Percentiles rank a stretch among this genome's conserved stretches.
These are phyloP conservation scores for Anacardium occidentale DNA, from an alignment of 345 rosid genomes.

Conservation along the genomic window DNA sequence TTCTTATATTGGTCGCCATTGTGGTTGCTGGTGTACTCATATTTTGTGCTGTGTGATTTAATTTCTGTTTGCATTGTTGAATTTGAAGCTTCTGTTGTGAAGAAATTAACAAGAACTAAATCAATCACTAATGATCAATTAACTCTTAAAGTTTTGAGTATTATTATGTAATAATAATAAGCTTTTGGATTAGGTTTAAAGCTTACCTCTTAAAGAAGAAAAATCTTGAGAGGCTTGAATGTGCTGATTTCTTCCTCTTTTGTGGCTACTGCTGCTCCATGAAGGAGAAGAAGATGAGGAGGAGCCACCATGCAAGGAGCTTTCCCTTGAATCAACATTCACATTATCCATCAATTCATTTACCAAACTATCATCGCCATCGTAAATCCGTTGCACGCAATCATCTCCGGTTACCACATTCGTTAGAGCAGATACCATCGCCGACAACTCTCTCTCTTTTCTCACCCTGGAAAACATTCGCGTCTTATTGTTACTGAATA, in stretches of 20 bases:
- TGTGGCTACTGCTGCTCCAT: slow-evolving; percentile 25
- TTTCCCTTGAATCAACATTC: neutral
- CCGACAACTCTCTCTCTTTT: slow-evolving; percentile 71
- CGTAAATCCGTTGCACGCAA: slow-evolving; percentile 14
- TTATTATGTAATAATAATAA: too few species aligned
- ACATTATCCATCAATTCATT: too few species aligned
- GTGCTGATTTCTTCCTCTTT: slow-evolving; percentile 42
- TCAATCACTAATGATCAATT: neutral
- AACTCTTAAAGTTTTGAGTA: too few species aligned
- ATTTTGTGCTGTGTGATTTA: slow-evolving; percentile 20
- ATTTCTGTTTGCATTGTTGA: slow-evolving; percentile 5
- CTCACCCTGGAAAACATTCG: slow-evolving; percentile 26
- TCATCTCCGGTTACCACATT: slow-evolving; percentile 67
- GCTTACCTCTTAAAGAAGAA: slow-evolving; percentile 25
- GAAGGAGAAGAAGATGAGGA: slow-evolving; percentile 12
- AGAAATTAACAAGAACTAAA: neutral
- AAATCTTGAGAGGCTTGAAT: slow-evolving; percentile 18
- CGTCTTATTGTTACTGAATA: too few species aligned
- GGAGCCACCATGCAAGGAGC: neutral
- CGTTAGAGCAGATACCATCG: slow-evolving; percentile 69
- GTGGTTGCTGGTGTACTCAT: slow-evolving; percentile 39
- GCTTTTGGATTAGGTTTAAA: too few species aligned
- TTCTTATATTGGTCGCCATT: neutral
- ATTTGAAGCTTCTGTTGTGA: slow-evolving; percentile 21
- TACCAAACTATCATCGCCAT: neutral